Conservation (phyloP, 176 grass and related monocot species). For the Avena sativa region DNA sequence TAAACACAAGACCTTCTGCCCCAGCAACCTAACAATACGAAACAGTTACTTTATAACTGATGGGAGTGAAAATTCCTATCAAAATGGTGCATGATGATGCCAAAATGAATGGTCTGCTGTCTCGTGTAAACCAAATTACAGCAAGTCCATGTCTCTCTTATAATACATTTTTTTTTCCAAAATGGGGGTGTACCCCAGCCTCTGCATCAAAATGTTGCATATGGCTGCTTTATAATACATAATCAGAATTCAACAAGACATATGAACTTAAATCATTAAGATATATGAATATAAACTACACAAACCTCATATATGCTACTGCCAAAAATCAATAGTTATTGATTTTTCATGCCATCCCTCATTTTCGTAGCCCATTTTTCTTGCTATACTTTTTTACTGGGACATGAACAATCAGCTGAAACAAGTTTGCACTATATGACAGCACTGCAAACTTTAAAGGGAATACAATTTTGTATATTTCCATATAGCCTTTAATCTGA, state of each 20-base stretch:
- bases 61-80: not conserved
- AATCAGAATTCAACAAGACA: conserved; percentile 20
- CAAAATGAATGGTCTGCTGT: not conserved
- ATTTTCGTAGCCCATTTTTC: not conserved
- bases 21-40: conserved; percentile 74
- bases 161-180: too few relatives aligned
- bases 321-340: not conserved
- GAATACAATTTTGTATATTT: conserved; percentile 19
- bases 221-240: not conserved
- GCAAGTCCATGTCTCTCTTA: not conserved
- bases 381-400: not conserved
- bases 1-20: conserved; percentile 68
- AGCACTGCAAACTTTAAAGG: conserved; percentile 3
- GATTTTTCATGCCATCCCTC: not conserved
- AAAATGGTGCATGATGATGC: conserved; percentile 24
- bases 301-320: conserved; percentile 12
- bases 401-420: conserved; percentile 20
- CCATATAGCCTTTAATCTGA: not conserved
- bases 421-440: conserved; percentile 24
- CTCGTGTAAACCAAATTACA: conserved; percentile 18
- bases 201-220: too few relatives aligned
- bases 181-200: too few relatives aligned
- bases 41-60: conserved; percentile 27
- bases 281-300: not conserved
- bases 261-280: not conserved